phyloP scores from a whole-genome alignment of 805 yeast species.

The Saccharomycopsis oosterbeekiorum region DNA sequence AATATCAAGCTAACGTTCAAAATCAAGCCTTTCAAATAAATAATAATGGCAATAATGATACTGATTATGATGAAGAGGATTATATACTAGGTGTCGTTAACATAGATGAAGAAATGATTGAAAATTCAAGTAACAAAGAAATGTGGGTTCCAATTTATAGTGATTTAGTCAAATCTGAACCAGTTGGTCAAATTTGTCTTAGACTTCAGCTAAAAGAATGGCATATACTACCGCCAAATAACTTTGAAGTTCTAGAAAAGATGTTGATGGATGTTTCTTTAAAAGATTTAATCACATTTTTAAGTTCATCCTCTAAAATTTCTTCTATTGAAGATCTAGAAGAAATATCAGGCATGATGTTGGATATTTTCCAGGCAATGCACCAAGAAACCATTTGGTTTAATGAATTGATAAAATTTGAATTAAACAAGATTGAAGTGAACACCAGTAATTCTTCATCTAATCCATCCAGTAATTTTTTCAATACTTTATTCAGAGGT shows the following conservation, averaged over 20 bases:
- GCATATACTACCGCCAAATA: constrained; percentile 48
- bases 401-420: constrained; percentile 54
- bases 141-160: constrained; percentile 33
- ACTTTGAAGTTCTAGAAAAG: constrained; percentile 53
- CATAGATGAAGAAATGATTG: constrained; percentile 20
- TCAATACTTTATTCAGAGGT: constrained; percentile 70
- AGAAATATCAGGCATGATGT: constrained; percentile 44
- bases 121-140: constrained; percentile 20
- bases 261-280: constrained; percentile 47
- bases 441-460: background rate
- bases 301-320: constrained; percentile 25
- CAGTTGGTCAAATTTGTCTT: constrained; percentile 49
- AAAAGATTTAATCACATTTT: constrained; percentile 40
- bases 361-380: constrained; percentile 67
- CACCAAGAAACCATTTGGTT: constrained; percentile 68
- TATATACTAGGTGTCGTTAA: constrained; percentile 25
- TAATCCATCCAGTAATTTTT: constrained; percentile 30
- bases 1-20: background rate
- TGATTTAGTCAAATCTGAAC: constrained; percentile 23
- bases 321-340: constrained; percentile 38
- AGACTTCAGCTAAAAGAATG: constrained; percentile 42
- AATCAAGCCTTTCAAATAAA: background rate
- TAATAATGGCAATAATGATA: background rate
- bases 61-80: constrained; percentile 24
- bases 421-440: constrained; percentile 34